Percentiles rank a stretch among this genome's conserved stretches.
Evolutionary conservation across 176 grass and related monocot genomes (phyloP).

Genomic region (Musa schizocarpa): DNA sequence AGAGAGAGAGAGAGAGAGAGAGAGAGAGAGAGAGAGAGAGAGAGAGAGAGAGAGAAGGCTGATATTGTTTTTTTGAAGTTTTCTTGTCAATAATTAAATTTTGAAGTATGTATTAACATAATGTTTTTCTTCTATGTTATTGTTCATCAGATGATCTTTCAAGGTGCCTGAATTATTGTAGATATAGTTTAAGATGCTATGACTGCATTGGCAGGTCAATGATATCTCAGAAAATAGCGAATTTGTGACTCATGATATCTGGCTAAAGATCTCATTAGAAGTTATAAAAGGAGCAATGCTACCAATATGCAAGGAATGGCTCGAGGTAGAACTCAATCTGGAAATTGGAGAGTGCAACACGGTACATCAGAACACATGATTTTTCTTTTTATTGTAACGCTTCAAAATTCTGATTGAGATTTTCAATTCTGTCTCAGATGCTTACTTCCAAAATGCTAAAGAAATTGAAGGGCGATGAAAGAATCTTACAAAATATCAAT

Average conservation of each 20-base stretch:
- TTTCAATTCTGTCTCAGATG: slow-evolving; percentile 42
- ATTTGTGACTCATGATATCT: slow-evolving; percentile 39
- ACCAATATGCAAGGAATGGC: slow-evolving; percentile 66
- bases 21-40: too few relatives aligned
- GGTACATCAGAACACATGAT: slow-evolving; percentile 27
- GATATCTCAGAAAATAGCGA: slow-evolving; percentile 39
- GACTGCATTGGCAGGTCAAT: slow-evolving; percentile 42
- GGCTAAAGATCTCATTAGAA: slow-evolving; percentile 36
- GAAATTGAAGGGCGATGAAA: slow-evolving; percentile 68
- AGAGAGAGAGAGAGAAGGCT: too few relatives aligned
- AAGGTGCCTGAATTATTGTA: not conserved
- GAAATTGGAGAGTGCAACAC: slow-evolving; percentile 41
- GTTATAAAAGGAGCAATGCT: slow-evolving; percentile 45
- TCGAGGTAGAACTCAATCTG: slow-evolving; percentile 50
- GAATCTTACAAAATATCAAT: slow-evolving; percentile 62
- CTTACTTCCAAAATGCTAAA: slow-evolving; percentile 36
- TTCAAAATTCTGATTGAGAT: not conserved
- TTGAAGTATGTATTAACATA: not conserved
- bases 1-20: too few relatives aligned
- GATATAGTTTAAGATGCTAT: not conserved
- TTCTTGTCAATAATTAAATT: too few relatives aligned
- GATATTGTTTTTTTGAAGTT: too few relatives aligned
- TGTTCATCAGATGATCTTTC: slow-evolving; percentile 2
- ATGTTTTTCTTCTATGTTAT: slow-evolving; percentile 5
- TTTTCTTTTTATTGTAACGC: not conserved